These are phyloP conservation scores for Pyrus betulifolia DNA, from an alignment of 306 rosid genomes.

Conservation along the genomic window DNA sequence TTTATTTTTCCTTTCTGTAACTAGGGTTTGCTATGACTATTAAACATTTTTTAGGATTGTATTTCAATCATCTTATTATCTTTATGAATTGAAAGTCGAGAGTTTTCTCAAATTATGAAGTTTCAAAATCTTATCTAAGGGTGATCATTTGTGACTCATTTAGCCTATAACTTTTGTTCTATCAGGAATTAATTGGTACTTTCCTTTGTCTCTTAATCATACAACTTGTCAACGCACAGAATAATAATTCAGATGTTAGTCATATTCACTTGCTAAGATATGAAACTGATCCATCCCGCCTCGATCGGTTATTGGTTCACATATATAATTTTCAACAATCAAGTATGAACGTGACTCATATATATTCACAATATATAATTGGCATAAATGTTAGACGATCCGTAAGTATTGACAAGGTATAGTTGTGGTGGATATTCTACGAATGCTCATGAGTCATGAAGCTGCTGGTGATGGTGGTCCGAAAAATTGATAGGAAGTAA, in stretches of 20 bases:
- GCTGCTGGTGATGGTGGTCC: slow-evolving; percentile 46
- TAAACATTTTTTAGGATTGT: neutral
- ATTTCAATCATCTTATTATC: too few species aligned
- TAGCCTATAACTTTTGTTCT: neutral
- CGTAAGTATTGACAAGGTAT: slow-evolving; percentile 14
- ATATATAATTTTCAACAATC: neutral
- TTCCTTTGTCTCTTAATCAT: neutral
- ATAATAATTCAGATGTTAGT: neutral
- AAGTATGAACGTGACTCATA: neutral
- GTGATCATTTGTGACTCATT: neutral
- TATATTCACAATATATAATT: neutral
- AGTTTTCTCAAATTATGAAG: too few species aligned
- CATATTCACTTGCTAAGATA: neutral
- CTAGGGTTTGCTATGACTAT: too few species aligned
- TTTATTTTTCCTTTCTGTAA: too few species aligned
- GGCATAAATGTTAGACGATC: slow-evolving; percentile 24
- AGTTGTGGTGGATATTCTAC: slow-evolving; percentile 13
- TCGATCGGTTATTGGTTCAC: neutral
- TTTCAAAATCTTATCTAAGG: too few species aligned
- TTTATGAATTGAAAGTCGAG: too few species aligned
- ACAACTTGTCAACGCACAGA: neutral
- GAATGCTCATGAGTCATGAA: slow-evolving; percentile 5
- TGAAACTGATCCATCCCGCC: neutral
- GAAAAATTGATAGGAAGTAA: slow-evolving; percentile 32
- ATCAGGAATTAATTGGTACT: neutral